Evolutionary conservation across 1,284 basidiomycete genomes (phyloP), one percentile per base, ranked within the genome.

Genomic region (Puccinia novopanici): DNA sequence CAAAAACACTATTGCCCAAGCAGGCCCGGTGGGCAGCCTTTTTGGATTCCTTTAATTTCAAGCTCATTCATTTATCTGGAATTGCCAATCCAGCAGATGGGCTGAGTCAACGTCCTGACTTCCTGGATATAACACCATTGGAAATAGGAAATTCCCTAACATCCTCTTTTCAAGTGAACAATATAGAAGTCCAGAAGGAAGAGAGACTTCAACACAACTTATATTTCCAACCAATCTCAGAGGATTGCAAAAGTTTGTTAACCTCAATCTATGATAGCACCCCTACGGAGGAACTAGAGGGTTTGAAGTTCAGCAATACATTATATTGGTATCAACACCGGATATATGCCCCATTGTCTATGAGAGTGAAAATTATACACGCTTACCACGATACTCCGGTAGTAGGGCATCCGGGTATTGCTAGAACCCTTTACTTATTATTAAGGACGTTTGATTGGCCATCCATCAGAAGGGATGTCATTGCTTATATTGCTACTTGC

Each of bases 21-120:
- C 76, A 78, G 30, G 52, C 50, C 12, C n/a, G 37, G 13, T 78
- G 76, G 76, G 54, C 52, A 0, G 55, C 52, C 17, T 79, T 40
- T 61, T 19, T 79, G 0, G 48, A 52, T 24, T 40, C 24, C n/a
- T 79, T 79, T n/a, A n/a, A n/a, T n/a, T n/a, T n/a, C n/a, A n/a
- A n/a, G n/a, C n/a, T n/a, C n/a, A n/a, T n/a, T n/a, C 45, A 79
- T 52, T 34, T 54, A 27, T 30, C 54, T 15, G 76, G 76, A 9
- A 70, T 27, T 40, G 4, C 24, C 3, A 79, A 79, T 50, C 52
- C 67, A 4, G 76, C 45, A 0, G 72, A 75, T 40, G 34, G 12
- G 8, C 72, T 55, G 22, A 59, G 40, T 61, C 30, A 34, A 22
- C 37, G 72, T 9, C 34, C 22, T 4, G 52, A 75, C 42, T 75